Conservation (phyloP, 768 basidiomycete species). For the Gymnopilus dilepis region DNA sequence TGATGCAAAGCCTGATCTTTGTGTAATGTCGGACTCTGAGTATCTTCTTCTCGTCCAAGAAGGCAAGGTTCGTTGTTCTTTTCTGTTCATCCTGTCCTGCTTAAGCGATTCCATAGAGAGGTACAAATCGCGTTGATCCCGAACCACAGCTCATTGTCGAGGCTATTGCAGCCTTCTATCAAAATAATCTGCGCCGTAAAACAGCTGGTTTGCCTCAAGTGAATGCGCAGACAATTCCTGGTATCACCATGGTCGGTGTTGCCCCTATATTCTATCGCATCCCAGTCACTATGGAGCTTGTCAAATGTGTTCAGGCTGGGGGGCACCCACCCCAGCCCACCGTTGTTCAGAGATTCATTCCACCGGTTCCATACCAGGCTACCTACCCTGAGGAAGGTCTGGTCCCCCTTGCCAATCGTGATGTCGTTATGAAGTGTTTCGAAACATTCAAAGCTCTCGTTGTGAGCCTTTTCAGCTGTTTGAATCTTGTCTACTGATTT, state of each 20-base stretch:
- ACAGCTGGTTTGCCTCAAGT: slow-evolving; percentile 20
- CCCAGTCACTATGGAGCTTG: too few relatives aligned
- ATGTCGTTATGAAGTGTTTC: too few relatives aligned
- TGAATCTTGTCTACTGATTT: too few relatives aligned
- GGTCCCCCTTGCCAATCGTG: too few relatives aligned
- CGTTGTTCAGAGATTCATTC: too few relatives aligned
- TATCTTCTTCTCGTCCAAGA: slow-evolving; percentile 33
- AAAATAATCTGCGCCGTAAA: slow-evolving; percentile 28
- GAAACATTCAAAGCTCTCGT: too few relatives aligned
- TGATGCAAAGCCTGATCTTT: slow-evolving; percentile 30
- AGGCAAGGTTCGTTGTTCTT: slow-evolving; percentile 22
- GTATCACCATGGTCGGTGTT: slow-evolving; percentile 35
- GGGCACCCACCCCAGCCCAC: too few relatives aligned
- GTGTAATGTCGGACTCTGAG: slow-evolving; percentile 25
- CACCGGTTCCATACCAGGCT: too few relatives aligned
- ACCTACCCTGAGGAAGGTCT: too few relatives aligned
- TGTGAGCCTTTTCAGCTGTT: too few relatives aligned
- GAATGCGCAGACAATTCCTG: slow-evolving; percentile 27
- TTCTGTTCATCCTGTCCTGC: background rate
- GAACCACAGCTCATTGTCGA: slow-evolving; percentile 38
- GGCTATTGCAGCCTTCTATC: slow-evolving; percentile 38
- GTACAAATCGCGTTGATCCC: slow-evolving; percentile 18
- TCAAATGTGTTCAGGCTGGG: too few relatives aligned
- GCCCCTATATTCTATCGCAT: slow-evolving; percentile 33
- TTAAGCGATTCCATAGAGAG: background rate